Evolutionary conservation across 345 rosid species (phyloP).

Genomic region (Anastatica hierochuntica): DNA sequence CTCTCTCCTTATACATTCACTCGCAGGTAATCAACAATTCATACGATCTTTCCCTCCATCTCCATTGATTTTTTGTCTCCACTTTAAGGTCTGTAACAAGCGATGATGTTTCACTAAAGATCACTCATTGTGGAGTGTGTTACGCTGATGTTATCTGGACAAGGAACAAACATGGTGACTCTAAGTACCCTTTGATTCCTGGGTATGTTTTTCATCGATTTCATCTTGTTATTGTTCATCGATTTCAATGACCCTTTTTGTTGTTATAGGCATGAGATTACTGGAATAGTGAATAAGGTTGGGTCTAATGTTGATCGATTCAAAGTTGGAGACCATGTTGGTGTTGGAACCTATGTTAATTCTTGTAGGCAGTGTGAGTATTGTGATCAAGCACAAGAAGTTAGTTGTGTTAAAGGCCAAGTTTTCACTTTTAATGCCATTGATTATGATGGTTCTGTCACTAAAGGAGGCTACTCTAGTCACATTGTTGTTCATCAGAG

Average conservation of each 20-base stretch:
- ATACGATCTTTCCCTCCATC: not conserved
- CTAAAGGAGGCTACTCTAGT: conserved; percentile 84
- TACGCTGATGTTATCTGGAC: conserved; percentile 80
- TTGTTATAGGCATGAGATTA: conserved; percentile 81
- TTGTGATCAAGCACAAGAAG: conserved; percentile 51
- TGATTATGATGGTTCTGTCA: conserved; percentile 65
- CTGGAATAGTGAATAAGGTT: conserved; percentile 69
- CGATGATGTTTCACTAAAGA: conserved; percentile 63
- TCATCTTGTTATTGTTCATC: not conserved
- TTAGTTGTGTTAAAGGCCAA: conserved; percentile 41
- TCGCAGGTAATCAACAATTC: conserved; percentile 41
- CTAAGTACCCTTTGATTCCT: conserved; percentile 81
- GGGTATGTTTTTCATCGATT: conserved; percentile 41
- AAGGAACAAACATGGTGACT: conserved; percentile 44
- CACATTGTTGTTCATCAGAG: conserved; percentile 68
- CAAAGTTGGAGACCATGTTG: conserved; percentile 76
- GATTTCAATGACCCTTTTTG: no score
- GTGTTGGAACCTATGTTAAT: conserved; percentile 85
- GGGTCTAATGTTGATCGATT: conserved; percentile 53
- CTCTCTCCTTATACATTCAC: conserved; percentile 51
- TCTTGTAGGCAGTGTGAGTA: conserved; percentile 71
- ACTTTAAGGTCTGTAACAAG: conserved; percentile 43
- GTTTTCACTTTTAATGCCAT: conserved; percentile 55
- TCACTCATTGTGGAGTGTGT: conserved; percentile 90
- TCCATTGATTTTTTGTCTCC: not conserved